Evolutionary conservation across 2,329 filamentous ascomycete species (phyloP).

Genomic region (Cadophora sp.): DNA sequence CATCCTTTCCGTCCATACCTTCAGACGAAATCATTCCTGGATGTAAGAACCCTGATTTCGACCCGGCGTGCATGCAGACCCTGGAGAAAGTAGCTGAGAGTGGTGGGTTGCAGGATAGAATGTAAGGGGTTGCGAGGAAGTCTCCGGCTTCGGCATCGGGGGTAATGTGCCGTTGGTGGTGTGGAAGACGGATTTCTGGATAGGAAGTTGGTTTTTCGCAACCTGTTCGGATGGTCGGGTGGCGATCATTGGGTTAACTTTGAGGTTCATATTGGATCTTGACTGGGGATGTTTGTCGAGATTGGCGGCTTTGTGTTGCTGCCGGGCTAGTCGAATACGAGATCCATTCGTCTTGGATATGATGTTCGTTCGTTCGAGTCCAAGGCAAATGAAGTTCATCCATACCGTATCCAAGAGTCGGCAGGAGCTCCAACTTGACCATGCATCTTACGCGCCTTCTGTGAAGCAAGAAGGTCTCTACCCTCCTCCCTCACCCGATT

Average conservation of each 20-base stretch:
- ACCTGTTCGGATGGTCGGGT: background rate
- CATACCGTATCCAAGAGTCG: background rate
- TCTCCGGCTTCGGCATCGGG: background rate
- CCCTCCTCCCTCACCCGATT: background rate
- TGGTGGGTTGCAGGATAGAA: background rate
- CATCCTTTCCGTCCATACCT: background rate
- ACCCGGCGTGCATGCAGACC: background rate
- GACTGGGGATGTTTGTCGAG: background rate
- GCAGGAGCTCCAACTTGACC: background rate
- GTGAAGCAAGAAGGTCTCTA: background rate
- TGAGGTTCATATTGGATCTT: background rate
- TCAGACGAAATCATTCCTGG: background rate
- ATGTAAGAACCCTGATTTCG: conserved; percentile 8
- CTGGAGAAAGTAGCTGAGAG: background rate
- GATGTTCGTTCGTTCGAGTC: background rate
- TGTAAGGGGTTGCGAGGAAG: background rate
- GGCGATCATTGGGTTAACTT: background rate
- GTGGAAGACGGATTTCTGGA: background rate
- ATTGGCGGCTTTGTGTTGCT: background rate
- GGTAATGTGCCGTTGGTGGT: background rate
- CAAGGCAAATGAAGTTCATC: background rate
- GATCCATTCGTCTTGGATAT: background rate
- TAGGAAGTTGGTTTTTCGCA: background rate
- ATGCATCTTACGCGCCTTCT: background rate
- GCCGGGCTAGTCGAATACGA: background rate